Percentiles rank a stretch among this genome's conserved stretches.
Evolutionary conservation across 108 stramenopile genomes (phyloP).

Genomic region (Aurantiochytrium sp.): DNA sequence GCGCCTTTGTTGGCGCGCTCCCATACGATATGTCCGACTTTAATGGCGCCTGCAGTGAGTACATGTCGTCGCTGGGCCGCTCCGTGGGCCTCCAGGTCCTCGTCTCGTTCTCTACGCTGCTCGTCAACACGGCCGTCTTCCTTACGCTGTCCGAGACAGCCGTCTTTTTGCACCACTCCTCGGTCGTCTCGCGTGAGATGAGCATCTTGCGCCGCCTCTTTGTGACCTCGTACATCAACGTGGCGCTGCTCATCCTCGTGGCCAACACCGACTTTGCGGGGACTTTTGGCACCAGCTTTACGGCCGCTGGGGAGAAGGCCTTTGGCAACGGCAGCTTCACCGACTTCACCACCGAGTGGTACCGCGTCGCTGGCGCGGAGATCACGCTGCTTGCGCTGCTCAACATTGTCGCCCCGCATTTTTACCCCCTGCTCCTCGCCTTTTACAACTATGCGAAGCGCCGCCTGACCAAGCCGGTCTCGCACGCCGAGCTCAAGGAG

Average conservation of each 20-base stretch:
- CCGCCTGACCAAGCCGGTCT: not conserved
- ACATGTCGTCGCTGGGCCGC: not conserved
- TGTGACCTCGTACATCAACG: not conserved
- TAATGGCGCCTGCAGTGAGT: not conserved
- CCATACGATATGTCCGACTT: not conserved
- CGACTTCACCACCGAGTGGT: not conserved
- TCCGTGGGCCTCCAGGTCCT: not conserved
- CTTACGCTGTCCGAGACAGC: not conserved
- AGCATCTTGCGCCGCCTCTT: not conserved
- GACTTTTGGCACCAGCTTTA: not conserved
- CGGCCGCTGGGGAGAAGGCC: not conserved
- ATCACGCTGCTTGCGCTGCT: not conserved
- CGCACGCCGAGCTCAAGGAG: conserved; percentile 9
- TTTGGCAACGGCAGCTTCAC: not conserved
- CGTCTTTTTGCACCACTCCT: not conserved
- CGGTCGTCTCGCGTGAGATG: not conserved
- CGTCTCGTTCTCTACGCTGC: not conserved
- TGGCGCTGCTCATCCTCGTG: not conserved
- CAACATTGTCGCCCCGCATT: not conserved
- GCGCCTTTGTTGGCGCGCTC: not conserved
- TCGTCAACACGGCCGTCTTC: conserved; percentile 7
- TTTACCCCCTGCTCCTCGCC: not conserved
- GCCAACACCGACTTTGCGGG: not conserved
- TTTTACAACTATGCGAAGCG: not conserved
- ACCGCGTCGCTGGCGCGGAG: not conserved